A percentile compares a stretch with the other conserved stretches of the same genome.
These are phyloP conservation scores for Arthroderma sp. DNA, from an alignment of 2,329 filamentous ascomycete genomes.

Conservation along the genomic window DNA sequence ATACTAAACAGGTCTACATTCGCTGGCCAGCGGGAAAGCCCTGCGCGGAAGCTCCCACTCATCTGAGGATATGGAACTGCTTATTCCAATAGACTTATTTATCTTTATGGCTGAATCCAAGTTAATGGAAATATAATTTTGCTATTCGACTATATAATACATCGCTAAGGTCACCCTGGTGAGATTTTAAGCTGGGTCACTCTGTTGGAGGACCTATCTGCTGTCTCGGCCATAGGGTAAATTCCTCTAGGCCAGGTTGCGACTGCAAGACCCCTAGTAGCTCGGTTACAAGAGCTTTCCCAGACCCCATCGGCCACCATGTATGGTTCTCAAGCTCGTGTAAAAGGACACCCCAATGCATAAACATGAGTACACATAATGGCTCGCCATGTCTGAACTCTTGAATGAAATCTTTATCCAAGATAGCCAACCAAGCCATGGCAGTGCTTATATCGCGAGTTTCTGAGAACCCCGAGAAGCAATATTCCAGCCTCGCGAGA, in stretches of 20 bases:
- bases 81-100: not conserved
- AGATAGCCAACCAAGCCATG: slow-evolving; percentile 19
- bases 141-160: too few relatives aligned
- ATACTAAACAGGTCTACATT: too few relatives aligned
- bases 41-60: too few relatives aligned
- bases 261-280: slow-evolving; percentile 4
- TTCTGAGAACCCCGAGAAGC: slow-evolving; percentile 16
- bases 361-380: slow-evolving; percentile 12
- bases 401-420: slow-evolving; percentile 11
- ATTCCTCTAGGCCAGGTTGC: slow-evolving; percentile 2
- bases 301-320: slow-evolving; percentile 14
- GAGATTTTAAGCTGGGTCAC: too few relatives aligned
- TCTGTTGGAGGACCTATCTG: slow-evolving; percentile 1
- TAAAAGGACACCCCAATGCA: slow-evolving; percentile 15
- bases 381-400: slow-evolving; percentile 7
- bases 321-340: slow-evolving; percentile 8
- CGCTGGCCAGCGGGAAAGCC: too few relatives aligned
- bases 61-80: not conserved
- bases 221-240: slow-evolving; percentile 6
- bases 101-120: not conserved
- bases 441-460: slow-evolving; percentile 19
- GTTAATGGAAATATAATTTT: not conserved
- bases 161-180: too few relatives aligned
- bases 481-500: slow-evolving; percentile 14
- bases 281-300: slow-evolving; percentile 9